Evolutionary conservation across 768 basidiomycete genomes (phyloP).

Genomic region (Suillus variegatus): DNA sequence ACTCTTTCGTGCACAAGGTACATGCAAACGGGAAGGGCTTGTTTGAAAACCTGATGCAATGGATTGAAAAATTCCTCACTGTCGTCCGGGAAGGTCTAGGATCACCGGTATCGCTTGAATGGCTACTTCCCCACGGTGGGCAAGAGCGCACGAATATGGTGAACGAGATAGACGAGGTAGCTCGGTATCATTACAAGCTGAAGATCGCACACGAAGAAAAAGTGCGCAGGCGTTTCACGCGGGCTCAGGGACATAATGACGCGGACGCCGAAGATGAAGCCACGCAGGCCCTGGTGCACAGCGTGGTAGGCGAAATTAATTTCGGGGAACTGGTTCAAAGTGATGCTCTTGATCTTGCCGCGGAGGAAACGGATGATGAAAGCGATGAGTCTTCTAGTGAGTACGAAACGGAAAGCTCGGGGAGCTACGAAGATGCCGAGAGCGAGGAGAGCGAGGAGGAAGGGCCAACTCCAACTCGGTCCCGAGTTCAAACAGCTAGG

Average conservation of each 20-base stretch:
- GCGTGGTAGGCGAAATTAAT: conserved; percentile 78
- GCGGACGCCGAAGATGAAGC: conserved; percentile 81
- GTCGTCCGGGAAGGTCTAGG: conserved; percentile 89
- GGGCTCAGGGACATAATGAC: conserved; percentile 49
- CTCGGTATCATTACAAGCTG: conserved; percentile 90
- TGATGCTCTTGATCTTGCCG: conserved; percentile 80
- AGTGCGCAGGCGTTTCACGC: conserved; percentile 81
- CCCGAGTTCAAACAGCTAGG: conserved; percentile 1
- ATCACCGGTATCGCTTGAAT: conserved; percentile 69
- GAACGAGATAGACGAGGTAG: conserved; percentile 85
- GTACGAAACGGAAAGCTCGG: conserved; percentile 27
- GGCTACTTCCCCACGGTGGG: conserved; percentile 81
- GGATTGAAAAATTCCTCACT: conserved; percentile 95
- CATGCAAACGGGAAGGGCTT: conserved; percentile 95
- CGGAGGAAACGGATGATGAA: conserved; percentile 60
- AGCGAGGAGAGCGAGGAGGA: conserved; percentile 16
- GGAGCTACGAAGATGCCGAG: conserved; percentile 10
- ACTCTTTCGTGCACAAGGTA: conserved; percentile 97
- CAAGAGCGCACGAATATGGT: conserved; percentile 76
- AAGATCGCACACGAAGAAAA: conserved; percentile 94
- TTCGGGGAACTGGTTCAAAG: conserved; percentile 79
- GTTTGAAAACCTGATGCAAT: conserved; percentile 92
- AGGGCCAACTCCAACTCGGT: neutral
- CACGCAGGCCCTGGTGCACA: conserved; percentile 76
- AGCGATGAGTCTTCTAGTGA: conserved; percentile 42